These are phyloP conservation scores for Verticillium tricorpus DNA, from an alignment of 2,329 filamentous ascomycete genomes.

Conservation along the genomic window DNA sequence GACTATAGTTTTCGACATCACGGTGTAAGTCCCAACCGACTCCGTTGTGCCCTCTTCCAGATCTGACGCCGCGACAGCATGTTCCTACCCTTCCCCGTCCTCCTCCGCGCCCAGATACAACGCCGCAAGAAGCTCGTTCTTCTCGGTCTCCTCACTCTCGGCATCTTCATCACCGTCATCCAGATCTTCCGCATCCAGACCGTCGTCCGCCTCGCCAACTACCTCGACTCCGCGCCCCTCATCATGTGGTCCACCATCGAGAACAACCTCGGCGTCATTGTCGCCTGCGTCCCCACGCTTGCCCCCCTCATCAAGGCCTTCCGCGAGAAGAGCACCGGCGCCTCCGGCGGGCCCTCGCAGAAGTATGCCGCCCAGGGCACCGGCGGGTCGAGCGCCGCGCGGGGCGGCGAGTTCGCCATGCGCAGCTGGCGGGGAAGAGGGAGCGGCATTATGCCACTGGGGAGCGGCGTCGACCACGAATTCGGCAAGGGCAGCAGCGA, in stretches of 20 bases:
- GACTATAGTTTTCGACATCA: conserved; percentile 35
- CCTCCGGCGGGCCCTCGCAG: conserved; percentile 10
- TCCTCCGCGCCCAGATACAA: conserved; percentile 30
- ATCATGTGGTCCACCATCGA: conserved; percentile 43
- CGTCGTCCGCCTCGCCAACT: conserved; percentile 36
- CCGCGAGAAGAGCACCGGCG: conserved; percentile 21
- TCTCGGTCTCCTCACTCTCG: conserved; percentile 39
- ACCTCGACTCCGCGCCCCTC: conserved; percentile 36
- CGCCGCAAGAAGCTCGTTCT: conserved; percentile 37
- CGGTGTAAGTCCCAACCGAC: conserved; percentile 26
- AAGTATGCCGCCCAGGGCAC: conserved; percentile 1
- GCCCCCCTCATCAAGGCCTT: conserved; percentile 34
- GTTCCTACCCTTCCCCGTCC: conserved; percentile 35
- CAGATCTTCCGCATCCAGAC: conserved; percentile 47
- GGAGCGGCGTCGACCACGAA: conserved; percentile 8
- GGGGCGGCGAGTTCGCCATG: conserved; percentile 18
- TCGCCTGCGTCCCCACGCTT: conserved; percentile 37
- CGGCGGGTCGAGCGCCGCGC: neutral
- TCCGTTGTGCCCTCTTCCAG: no score
- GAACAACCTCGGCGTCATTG: conserved; percentile 39
- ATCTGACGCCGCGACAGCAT: conserved; percentile 22
- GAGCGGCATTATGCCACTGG: conserved; percentile 16
- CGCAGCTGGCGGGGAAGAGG: conserved; percentile 19
- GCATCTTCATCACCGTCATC: conserved; percentile 45
- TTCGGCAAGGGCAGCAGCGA: conserved; percentile 4